Conservation (phyloP, 306 rosid genomes). For the Senna siamea region DNA sequence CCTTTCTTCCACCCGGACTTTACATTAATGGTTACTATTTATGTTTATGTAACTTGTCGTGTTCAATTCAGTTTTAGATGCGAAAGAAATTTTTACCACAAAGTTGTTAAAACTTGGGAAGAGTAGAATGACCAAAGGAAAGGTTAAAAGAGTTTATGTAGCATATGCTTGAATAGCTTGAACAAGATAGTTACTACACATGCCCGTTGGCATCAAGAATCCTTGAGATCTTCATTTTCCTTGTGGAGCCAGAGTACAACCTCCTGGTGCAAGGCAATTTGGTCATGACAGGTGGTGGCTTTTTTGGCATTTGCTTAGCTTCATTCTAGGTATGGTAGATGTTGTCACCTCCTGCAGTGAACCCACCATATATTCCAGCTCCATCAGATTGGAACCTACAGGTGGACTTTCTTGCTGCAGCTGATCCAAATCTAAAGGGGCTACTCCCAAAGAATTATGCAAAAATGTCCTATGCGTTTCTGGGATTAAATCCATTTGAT, state of each 20-base stretch:
- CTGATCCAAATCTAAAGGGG: conserved; percentile 85
- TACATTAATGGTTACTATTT: conserved; percentile 77
- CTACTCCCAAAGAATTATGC: conserved; percentile 95
- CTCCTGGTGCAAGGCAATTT: conserved; percentile 83
- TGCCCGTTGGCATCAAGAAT: conserved; percentile 69
- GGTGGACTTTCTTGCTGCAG: conserved; percentile 70
- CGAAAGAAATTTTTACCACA: too few relatives aligned
- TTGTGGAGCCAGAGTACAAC: conserved; percentile 82
- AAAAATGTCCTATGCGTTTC: conserved; percentile 94
- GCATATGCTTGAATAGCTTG: too few relatives aligned
- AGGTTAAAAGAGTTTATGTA: too few relatives aligned
- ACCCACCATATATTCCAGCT: conserved; percentile 63
- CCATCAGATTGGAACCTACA: conserved; percentile 70
- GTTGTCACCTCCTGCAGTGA: conserved; percentile 57
- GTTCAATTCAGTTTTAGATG: too few relatives aligned
- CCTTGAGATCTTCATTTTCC: conserved; percentile 99
- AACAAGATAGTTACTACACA: conserved; percentile 28
- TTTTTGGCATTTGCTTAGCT: conserved; percentile 56
- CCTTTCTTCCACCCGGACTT: conserved; percentile 99
- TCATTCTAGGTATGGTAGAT: conserved; percentile 59
- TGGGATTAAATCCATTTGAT: conserved; percentile 75
- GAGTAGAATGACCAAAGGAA: too few relatives aligned
- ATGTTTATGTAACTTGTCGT: conserved; percentile 61
- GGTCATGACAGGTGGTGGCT: conserved; percentile 82
- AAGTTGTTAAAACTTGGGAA: too few relatives aligned